A percentile compares a stretch with the other conserved stretches of the same genome.
These are phyloP conservation scores for Solanum neorickii DNA, from an alignment of 257 asterid species.

Conservation along the genomic window DNA sequence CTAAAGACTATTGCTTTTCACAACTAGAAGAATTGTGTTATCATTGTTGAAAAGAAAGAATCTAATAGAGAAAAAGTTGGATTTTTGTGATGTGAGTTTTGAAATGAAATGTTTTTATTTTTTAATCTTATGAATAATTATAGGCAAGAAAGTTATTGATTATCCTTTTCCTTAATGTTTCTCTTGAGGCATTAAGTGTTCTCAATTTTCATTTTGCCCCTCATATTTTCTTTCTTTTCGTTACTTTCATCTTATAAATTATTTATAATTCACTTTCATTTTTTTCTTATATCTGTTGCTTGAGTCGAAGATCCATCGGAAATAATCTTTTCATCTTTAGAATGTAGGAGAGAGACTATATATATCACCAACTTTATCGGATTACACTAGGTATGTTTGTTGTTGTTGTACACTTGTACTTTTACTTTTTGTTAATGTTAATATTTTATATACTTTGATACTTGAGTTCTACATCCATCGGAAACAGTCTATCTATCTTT, in stretches of 20 bases:
- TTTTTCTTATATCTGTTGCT: background rate
- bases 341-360: background rate
- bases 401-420: background rate
- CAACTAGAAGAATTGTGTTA: constrained; percentile 25
- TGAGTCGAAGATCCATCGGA: no score
- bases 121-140: background rate
- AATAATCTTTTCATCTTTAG: background rate
- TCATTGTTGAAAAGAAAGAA: constrained; percentile 23
- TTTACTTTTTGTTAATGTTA: background rate
- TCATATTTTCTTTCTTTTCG: background rate
- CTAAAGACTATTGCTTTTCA: constrained; percentile 27
- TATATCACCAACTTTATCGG: rapidly evolving
- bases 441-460: background rate
- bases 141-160: background rate
- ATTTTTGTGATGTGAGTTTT: constrained; percentile 12
- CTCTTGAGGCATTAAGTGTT: background rate
- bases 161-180: background rate
- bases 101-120: background rate
- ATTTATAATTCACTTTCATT: background rate
- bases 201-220: background rate
- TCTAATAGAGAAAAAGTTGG: constrained; percentile 2
- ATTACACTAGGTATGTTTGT: background rate
- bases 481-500: background rate
- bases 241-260: background rate
- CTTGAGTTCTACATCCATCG: no score